Evolutionary conservation across 345 rosid genomes (phyloP).

Genomic region (Pseudoturritis turrita): DNA sequence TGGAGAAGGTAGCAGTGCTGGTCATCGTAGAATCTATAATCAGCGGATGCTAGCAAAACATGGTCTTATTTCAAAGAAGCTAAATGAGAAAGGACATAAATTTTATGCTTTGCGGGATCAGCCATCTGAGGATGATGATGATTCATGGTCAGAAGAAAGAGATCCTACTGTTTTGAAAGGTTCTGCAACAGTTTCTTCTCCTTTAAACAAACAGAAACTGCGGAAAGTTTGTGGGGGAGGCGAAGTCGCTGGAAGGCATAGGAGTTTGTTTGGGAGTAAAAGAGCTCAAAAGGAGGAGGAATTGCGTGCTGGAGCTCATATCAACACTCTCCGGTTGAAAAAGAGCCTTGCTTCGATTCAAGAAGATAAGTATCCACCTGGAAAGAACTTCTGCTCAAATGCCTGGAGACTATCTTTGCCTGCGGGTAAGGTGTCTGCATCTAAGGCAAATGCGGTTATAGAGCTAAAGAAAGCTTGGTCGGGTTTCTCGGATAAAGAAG

Average conservation of each 20-base stretch:
- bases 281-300: conserved; percentile 12
- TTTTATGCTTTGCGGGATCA: conserved; percentile 44
- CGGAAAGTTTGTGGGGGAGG: neutral
- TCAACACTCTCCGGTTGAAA: conserved; percentile 16
- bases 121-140: conserved; percentile 47
- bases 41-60: conserved; percentile 64
- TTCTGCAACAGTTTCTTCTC: conserved; percentile 33
- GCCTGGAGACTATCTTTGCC: conserved; percentile 24
- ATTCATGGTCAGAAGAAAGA: conserved; percentile 29
- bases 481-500: conserved; percentile 32
- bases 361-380: conserved; percentile 18
- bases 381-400: neutral
- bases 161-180: conserved; percentile 36
- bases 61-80: conserved; percentile 50
- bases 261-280: conserved; percentile 1
- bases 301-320: neutral
- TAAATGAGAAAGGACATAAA: conserved; percentile 32
- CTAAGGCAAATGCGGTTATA: too few relatives aligned
- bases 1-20: conserved; percentile 38
- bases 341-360: conserved; percentile 14
- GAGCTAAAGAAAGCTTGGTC: conserved; percentile 38
- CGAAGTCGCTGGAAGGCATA: conserved; percentile 11
- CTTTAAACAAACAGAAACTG: conserved; percentile 32
- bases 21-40: conserved; percentile 54
- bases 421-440: neutral